phyloP scores from a whole-genome alignment of 1,284 basidiomycete genomes.

The Pseudozyma pruni region DNA sequence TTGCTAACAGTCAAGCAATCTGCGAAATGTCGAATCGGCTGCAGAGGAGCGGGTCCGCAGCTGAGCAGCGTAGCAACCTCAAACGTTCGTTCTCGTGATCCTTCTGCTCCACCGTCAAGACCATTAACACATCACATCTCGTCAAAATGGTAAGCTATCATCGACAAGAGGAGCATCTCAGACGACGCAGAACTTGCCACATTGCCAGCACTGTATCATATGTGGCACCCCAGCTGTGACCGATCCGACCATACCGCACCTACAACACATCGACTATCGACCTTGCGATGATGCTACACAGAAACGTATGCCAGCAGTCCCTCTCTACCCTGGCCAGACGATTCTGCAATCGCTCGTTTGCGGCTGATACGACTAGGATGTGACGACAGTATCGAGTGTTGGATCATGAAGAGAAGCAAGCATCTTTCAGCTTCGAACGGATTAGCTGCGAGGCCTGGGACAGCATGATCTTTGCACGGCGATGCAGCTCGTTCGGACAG shows the following conservation, averaged over 20 bases:
- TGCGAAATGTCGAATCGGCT: background rate
- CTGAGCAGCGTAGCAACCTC: slow-evolving; percentile 18
- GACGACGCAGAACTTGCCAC: slow-evolving; percentile 22
- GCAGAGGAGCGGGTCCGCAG: background rate
- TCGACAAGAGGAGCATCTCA: slow-evolving; percentile 10
- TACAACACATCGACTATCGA: background rate
- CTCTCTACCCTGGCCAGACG: too few relatives aligned
- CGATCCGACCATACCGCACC: background rate
- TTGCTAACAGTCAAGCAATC: background rate
- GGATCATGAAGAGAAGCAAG: too few relatives aligned
- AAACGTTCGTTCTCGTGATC: slow-evolving; percentile 8
- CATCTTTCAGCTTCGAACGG: too few relatives aligned
- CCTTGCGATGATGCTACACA: background rate
- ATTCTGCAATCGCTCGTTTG: too few relatives aligned
- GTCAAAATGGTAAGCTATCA: slow-evolving; percentile 54
- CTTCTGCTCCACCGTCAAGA: slow-evolving; percentile 51
- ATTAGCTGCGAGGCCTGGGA: too few relatives aligned
- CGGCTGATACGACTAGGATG: too few relatives aligned
- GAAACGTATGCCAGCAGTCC: too few relatives aligned
- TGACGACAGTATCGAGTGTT: too few relatives aligned
- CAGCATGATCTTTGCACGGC: too few relatives aligned
- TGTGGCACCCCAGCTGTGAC: background rate
- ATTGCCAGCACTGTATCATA: slow-evolving; percentile 6
- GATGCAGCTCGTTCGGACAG: too few relatives aligned
- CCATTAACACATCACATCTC: slow-evolving; percentile 47